Conservation (phyloP, 1,139 yeast species). For the Candida sanyaensis region DNA sequence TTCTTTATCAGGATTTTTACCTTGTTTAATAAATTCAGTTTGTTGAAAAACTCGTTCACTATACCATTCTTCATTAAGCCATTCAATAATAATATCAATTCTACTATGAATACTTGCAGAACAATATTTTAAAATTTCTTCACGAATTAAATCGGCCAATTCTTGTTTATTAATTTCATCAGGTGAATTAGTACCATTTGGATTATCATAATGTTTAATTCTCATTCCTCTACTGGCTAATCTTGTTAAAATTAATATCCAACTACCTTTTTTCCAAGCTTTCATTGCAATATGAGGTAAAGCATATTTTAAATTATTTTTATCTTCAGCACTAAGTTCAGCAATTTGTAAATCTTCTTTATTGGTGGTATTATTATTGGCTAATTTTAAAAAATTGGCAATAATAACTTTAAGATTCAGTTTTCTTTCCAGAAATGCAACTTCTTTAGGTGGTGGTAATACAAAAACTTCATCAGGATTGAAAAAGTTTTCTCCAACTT, state of each 20-base stretch:
- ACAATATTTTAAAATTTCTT: conserved; percentile 70
- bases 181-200: conserved; percentile 21
- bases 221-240: conserved; percentile 79
- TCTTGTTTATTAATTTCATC: conserved; percentile 29
- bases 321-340: conserved; percentile 17
- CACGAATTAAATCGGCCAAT: conserved; percentile 64
- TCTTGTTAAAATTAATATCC: conserved; percentile 77
- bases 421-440: conserved; percentile 51
- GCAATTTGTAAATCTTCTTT: conserved; percentile 27
- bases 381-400: conserved; percentile 54
- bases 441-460: conserved; percentile 57
- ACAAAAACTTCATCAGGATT: conserved; percentile 49
- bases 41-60: conserved; percentile 55
- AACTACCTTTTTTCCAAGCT: conserved; percentile 70
- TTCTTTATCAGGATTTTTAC: conserved; percentile 17
- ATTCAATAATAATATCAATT: conserved; percentile 78
- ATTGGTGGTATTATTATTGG: conserved; percentile 28
- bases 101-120: conserved; percentile 72
- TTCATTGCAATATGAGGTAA: conserved; percentile 57
- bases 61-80: conserved; percentile 98
- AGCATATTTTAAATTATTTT: conserved; percentile 29
- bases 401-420: conserved; percentile 55
- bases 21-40: conserved; percentile 19
- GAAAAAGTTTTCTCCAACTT: conserved; percentile 35
- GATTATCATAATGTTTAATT: conserved; percentile 21